phyloP scores from a whole-genome alignment of 768 basidiomycete species.

The Tricholoma matsutake region DNA sequence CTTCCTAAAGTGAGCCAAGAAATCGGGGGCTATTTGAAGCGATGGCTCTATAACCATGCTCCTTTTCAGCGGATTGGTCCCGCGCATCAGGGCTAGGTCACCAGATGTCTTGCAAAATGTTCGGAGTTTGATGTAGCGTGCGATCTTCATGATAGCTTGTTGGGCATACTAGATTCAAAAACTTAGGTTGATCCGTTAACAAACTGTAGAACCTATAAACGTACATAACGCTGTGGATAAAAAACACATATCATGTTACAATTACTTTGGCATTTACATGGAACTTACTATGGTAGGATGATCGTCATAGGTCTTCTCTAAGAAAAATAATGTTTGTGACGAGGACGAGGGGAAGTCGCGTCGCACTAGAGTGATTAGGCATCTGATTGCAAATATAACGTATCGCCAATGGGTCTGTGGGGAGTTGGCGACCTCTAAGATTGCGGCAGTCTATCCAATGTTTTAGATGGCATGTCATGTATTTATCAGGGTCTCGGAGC shows the following conservation, averaged over 20 bases:
- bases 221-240: conserved; percentile 52
- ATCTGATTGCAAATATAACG: conserved; percentile 63
- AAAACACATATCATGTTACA: conserved; percentile 8
- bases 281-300: conserved; percentile 63
- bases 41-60: conserved; percentile 48
- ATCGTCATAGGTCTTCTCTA: conserved; percentile 58
- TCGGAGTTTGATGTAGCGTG: conserved; percentile 78
- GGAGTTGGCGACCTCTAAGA: conserved; percentile 58
- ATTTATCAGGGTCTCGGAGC: background rate
- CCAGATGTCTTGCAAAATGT: conserved; percentile 55
- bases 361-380: conserved; percentile 65
- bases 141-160: conserved; percentile 72
- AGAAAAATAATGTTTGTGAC: conserved; percentile 52
- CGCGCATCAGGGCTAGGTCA: conserved; percentile 59
- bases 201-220: conserved; percentile 16
- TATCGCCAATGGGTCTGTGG: conserved; percentile 78
- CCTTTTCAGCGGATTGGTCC: conserved; percentile 65
- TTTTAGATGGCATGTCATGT: background rate
- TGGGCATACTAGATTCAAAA: conserved; percentile 54
- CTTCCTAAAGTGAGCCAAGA: conserved; percentile 52
- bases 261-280: background rate
- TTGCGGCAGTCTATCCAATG: conserved; percentile 31
- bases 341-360: conserved; percentile 54
- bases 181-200: conserved; percentile 1
- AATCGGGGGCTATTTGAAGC: conserved; percentile 48